phyloP scores from a whole-genome alignment of 2,329 filamentous ascomycete species.

The Colletotrichum liaoningense region DNA sequence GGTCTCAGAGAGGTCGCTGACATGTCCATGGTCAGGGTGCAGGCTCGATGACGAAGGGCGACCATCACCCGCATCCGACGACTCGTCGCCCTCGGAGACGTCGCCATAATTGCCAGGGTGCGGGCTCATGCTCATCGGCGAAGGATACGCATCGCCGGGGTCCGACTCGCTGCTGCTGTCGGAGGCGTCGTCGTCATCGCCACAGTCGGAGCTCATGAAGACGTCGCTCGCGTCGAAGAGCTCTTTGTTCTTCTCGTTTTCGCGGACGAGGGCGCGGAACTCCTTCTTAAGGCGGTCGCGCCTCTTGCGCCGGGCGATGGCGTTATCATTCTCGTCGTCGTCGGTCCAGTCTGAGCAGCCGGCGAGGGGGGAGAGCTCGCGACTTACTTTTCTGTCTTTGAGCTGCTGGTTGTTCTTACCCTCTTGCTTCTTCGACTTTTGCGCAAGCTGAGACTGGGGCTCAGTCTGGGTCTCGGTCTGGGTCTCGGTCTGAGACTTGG shows the following conservation, averaged over 20 bases:
- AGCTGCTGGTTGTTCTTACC: not conserved
- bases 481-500: not conserved
- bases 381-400: not conserved
- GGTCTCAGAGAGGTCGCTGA: too few species aligned
- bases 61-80: not conserved
- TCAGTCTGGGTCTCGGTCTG: not conserved
- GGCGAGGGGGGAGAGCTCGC: not conserved
- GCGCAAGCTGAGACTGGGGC: not conserved
- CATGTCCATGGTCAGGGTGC: not conserved
- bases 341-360: not conserved
- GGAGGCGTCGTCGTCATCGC: not conserved
- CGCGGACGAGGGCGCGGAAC: not conserved
- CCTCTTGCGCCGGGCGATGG: not conserved
- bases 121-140: not conserved
- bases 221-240: not conserved
- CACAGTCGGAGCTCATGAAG: slow-evolving; percentile 1
- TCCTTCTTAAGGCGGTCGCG: not conserved
- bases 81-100: not conserved
- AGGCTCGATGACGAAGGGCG: too few species aligned
- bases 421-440: not conserved
- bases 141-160: not conserved
- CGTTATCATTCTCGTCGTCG: not conserved
- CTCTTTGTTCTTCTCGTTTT: too few species aligned
- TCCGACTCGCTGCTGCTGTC: slow-evolving; percentile 9
- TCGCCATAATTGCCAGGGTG: not conserved